phyloP scores from a whole-genome alignment of 2,329 filamentous ascomycete species.

The Colletotrichum paranaense region DNA sequence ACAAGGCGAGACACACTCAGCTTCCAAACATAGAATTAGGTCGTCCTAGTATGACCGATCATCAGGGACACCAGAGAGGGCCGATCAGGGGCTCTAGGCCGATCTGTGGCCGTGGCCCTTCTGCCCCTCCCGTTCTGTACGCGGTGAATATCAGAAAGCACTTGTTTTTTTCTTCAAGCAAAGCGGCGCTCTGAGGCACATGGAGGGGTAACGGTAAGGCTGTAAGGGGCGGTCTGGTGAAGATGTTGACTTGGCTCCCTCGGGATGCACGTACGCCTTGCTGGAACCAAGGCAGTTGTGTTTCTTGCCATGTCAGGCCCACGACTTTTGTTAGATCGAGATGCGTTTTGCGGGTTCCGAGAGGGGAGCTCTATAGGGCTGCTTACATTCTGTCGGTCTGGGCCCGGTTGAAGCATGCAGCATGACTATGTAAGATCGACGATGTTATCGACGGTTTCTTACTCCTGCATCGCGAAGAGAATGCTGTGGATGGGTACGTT shows the following conservation, averaged over 20 bases:
- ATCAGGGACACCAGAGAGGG: constrained; percentile 16
- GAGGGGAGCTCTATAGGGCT: background rate
- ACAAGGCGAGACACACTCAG: constrained; percentile 8
- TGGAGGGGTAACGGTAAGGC: background rate
- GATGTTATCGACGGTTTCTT: background rate
- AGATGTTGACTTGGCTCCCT: background rate
- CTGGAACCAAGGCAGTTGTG: background rate
- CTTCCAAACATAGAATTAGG: constrained; percentile 9
- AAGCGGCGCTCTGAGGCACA: background rate
- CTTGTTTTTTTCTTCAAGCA: background rate
- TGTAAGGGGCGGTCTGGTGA: background rate
- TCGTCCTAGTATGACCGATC: constrained; percentile 10
- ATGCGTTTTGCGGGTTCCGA: background rate
- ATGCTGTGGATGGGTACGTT: background rate
- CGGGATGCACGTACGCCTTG: background rate
- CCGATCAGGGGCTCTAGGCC: constrained; percentile 21
- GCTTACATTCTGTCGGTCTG: background rate
- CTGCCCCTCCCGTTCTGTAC: background rate
- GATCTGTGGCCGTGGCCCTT: constrained; percentile 5
- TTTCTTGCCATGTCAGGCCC: background rate
- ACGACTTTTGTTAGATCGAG: background rate
- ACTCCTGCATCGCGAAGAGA: background rate
- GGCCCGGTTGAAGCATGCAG: background rate
- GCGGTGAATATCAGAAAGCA: background rate
- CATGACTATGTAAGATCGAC: constrained; percentile 4